These are phyloP conservation scores for Geotrichum histeridarum DNA, from an alignment of 1,139 yeast species.

Conservation along the genomic window DNA sequence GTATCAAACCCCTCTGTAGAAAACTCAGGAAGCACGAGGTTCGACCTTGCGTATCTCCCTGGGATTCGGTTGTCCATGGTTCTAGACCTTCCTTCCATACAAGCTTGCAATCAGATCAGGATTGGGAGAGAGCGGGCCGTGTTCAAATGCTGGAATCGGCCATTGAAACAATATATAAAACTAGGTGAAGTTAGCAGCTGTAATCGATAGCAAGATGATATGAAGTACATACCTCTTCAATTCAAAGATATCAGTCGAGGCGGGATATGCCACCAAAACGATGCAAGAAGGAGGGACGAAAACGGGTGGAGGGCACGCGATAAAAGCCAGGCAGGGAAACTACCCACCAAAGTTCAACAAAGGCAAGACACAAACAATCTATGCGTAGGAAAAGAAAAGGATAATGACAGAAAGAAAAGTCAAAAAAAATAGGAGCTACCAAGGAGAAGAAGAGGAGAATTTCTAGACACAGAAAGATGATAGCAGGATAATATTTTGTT, in stretches of 20 bases:
- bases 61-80: slow-evolving; percentile 9
- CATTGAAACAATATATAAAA: not conserved
- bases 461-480: no score
- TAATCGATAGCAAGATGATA: not conserved
- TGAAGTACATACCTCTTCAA: not conserved
- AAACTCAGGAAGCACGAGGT: slow-evolving; percentile 5
- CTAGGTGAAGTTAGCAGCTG: not conserved
- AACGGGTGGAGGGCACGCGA: no score
- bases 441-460: no score
- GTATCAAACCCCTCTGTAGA: slow-evolving; percentile 6
- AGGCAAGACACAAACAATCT: no score
- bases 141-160: slow-evolving; percentile 1
- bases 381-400: no score
- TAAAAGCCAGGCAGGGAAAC: no score
- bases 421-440: no score
- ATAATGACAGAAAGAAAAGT: no score
- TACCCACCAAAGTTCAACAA: no score
- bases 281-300: no score
- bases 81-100: not conserved
- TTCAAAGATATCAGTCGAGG: not conserved
- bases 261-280: not conserved
- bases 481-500: no score
- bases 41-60: slow-evolving; percentile 4
- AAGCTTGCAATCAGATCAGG: slow-evolving; percentile 4
- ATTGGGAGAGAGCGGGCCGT: slow-evolving; percentile 4